phyloP scores from a whole-genome alignment of 2,329 filamentous ascomycete species.

The Hansfordia pulvinata region DNA sequence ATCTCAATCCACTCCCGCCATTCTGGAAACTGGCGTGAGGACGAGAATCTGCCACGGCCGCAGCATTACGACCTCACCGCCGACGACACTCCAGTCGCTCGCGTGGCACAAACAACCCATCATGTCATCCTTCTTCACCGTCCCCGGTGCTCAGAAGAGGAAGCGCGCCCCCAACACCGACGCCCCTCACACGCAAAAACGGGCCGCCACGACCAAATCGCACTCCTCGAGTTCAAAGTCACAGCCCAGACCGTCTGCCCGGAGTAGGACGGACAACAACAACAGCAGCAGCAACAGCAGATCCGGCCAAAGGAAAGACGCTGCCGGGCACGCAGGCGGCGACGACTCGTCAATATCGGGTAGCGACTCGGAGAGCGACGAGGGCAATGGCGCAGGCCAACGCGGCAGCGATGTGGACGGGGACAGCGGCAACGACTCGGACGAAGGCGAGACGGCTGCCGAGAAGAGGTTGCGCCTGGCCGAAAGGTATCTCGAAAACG shows the following conservation, averaged over 20 bases:
- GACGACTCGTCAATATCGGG: constrained; percentile 76
- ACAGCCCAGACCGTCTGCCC: no score
- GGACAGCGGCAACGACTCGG: constrained; percentile 43
- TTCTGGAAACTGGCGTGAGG: no score
- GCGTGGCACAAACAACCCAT: no score
- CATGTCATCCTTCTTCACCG: constrained; percentile 96
- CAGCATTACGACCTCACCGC: no score
- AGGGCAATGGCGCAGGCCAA: constrained; percentile 31
- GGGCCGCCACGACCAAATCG: constrained; percentile 33
- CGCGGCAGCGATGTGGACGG: constrained; percentile 34
- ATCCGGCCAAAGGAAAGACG: constrained; percentile 11
- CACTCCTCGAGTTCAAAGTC: no score
- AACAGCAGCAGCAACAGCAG: constrained; percentile 22
- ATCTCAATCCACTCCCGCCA: no score
- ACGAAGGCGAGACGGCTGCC: constrained; percentile 79
- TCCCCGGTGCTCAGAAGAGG: constrained; percentile 71
- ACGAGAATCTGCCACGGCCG: no score
- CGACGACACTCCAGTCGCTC: no score
- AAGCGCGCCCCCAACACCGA: constrained; percentile 52
- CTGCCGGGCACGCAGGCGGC: constrained; percentile 24
- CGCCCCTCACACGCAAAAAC: constrained; percentile 47
- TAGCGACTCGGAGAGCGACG: constrained; percentile 62
- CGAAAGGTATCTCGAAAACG: constrained; percentile 84
- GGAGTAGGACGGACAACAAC: constrained; percentile 13
- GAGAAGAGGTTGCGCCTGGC: constrained; percentile 78